A percentile compares a stretch with the other conserved stretches of the same genome.
Conservation (phyloP, 192 early-diverging fungal genomes). For the Podila verticillata region DNA sequence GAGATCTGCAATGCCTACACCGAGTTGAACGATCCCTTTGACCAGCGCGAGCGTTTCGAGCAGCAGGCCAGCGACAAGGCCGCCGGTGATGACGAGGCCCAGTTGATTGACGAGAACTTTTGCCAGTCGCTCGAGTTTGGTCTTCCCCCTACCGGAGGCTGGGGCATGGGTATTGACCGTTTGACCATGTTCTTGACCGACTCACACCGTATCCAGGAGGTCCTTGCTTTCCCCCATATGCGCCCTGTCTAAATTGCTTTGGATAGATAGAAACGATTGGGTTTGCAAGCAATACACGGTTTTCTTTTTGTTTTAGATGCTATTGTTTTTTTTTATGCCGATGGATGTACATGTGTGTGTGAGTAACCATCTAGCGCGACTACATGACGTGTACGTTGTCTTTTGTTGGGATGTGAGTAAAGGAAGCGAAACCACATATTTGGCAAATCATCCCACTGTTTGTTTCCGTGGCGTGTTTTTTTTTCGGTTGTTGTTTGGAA, state of each 20-base stretch:
- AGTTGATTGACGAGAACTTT: slow-evolving; percentile 97
- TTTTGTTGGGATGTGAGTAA: no score
- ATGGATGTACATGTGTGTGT: no score
- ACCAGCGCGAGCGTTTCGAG: slow-evolving; percentile 97
- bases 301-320: no score
- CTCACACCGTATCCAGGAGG: slow-evolving; percentile 4
- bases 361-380: no score
- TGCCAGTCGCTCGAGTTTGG: slow-evolving; percentile 97
- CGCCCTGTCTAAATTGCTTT: background rate
- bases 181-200: slow-evolving; percentile 98
- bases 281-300: no score
- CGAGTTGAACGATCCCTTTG: slow-evolving; percentile 99
- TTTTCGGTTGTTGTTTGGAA: no score
- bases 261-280: no score
- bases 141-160: slow-evolving; percentile 94
- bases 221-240: slow-evolving; percentile 5
- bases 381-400: no score
- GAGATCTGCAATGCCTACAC: slow-evolving; percentile 99
- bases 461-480: no score
- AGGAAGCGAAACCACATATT: no score
- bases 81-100: slow-evolving; percentile 98
- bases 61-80: slow-evolving; percentile 98
- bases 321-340: no score
- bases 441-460: no score
- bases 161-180: slow-evolving; percentile 97